phyloP scores from a whole-genome alignment of 345 rosid genomes.

The Acer yangbiense region DNA sequence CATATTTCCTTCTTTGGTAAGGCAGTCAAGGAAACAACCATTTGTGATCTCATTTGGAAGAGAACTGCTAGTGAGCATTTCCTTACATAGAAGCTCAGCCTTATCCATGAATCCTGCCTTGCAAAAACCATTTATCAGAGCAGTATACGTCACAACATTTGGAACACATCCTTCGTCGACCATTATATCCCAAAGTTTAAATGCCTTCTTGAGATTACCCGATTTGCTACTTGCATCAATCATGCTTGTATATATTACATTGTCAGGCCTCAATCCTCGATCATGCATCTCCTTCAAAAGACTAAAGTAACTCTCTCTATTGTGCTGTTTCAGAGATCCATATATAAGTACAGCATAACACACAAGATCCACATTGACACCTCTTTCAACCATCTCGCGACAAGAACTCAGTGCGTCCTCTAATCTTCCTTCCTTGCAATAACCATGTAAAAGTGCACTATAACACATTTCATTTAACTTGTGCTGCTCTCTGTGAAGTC shows the following conservation, averaged over 20 bases:
- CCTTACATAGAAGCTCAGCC: constrained; percentile 64
- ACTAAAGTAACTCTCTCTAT: constrained; percentile 42
- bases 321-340: constrained; percentile 64
- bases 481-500: constrained; percentile 52
- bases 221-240: constrained; percentile 75
- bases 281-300: constrained; percentile 73
- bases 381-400: constrained; percentile 71
- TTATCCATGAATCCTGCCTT: constrained; percentile 68
- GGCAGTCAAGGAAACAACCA: constrained; percentile 74
- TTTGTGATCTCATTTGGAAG: constrained; percentile 81
- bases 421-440: constrained; percentile 79
- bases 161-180: constrained; percentile 65
- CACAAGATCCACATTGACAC: constrained; percentile 78
- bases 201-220: constrained; percentile 69
- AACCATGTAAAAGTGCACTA: constrained; percentile 74
- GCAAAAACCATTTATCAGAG: constrained; percentile 79
- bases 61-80: constrained; percentile 47
- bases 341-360: constrained; percentile 81
- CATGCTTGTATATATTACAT: constrained; percentile 75
- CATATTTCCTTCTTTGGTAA: constrained; percentile 67
- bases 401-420: constrained; percentile 64
- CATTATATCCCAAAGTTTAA: constrained; percentile 80
- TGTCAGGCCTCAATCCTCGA: constrained; percentile 72
- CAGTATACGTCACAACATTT: constrained; percentile 83
- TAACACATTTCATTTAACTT: constrained; percentile 86